Evolutionary conservation across 257 asterid genomes (phyloP), one percentile per base, ranked within the genome.

Genomic region (Galeopsis tetrahit): DNA sequence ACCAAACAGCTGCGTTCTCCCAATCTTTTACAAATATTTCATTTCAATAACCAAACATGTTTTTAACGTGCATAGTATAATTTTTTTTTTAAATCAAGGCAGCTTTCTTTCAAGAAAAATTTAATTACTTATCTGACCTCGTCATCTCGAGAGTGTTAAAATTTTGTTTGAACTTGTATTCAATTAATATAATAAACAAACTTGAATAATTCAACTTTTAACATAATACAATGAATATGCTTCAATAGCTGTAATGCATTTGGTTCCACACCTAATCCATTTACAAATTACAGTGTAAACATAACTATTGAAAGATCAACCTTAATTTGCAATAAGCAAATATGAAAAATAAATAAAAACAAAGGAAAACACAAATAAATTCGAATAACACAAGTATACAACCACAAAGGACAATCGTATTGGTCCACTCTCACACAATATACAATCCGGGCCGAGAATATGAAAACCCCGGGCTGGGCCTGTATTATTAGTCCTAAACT

Each of bases 401-500:
- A 52, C 9, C 4, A 5, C 57, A 49, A 15, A 49, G 28, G 57
- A 34, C 46, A 42, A 42, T 44, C 60, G 21, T 69, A 69, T 57
- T 39, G 11, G 40, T 21, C 38, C 65, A 55, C 68, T 31, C 67
- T 56, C 34, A 55, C 52, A 55, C 49, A 15, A 38, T 38, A 35
- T 52, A 66, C 61, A 74, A 7, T 44, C 66, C 73, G 68, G 73
- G 72, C 36, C 68, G 6, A 39, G 8, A 32, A 35, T 63, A 13
- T 42, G 34, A 62, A 62, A 21, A 72, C 39, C 69, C 70, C 67
- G 72, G 62, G 68, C 70, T 61, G 72, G 62, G 68, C 68, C 48
- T 69, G 75, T 60, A 33, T 28, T 58, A 44, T 13, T 38, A 2
- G 10, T 43, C 58, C 80, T 63, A 43, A 53, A 42, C 80, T 15